Conservation (phyloP, 2,329 filamentous ascomycete genomes). For the Phaeophleospora eucalypticola region DNA sequence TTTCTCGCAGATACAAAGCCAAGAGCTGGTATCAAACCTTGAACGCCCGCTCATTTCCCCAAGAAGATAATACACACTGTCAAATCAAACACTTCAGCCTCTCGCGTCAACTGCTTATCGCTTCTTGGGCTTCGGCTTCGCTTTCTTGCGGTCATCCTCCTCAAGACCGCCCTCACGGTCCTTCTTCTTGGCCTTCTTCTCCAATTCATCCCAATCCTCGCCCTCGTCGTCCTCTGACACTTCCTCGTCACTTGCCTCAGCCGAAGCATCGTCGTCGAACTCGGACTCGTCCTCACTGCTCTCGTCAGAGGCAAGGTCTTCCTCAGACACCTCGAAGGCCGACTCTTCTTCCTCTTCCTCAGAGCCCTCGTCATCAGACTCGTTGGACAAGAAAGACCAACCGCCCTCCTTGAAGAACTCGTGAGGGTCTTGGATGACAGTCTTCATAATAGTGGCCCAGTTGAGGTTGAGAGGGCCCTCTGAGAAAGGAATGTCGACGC, state of each 20-base stretch:
- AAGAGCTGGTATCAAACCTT: neutral
- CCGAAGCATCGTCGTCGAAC: slow-evolving; percentile 84
- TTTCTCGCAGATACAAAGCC: neutral
- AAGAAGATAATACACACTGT: neutral
- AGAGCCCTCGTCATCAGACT: slow-evolving; percentile 78
- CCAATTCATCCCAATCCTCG: slow-evolving; percentile 88
- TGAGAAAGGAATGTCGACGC: slow-evolving; percentile 86
- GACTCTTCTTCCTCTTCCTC: slow-evolving; percentile 81
- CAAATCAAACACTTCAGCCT: neutral
- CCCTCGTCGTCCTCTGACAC: slow-evolving; percentile 61
- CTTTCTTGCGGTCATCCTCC: slow-evolving; percentile 59
- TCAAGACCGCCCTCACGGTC: slow-evolving; percentile 53
- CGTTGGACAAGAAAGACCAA: slow-evolving; percentile 86
- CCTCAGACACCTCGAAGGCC: slow-evolving; percentile 85
- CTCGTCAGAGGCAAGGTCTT: slow-evolving; percentile 72
- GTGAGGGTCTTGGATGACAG: slow-evolving; percentile 87
- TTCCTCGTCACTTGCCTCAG: slow-evolving; percentile 72
- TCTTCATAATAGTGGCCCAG: slow-evolving; percentile 99
- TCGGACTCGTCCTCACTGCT: slow-evolving; percentile 86
- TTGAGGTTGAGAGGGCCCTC: slow-evolving; percentile 97
- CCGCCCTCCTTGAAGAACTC: slow-evolving; percentile 93
- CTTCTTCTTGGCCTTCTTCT: slow-evolving; percentile 72
- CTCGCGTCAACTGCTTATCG: slow-evolving; percentile 11
- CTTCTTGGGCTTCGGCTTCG: slow-evolving; percentile 25
- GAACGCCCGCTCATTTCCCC: neutral